Percentiles rank a stretch among this genome's conserved stretches.
phyloP scores from a whole-genome alignment of 257 asterid species.

The Plantago major region DNA sequence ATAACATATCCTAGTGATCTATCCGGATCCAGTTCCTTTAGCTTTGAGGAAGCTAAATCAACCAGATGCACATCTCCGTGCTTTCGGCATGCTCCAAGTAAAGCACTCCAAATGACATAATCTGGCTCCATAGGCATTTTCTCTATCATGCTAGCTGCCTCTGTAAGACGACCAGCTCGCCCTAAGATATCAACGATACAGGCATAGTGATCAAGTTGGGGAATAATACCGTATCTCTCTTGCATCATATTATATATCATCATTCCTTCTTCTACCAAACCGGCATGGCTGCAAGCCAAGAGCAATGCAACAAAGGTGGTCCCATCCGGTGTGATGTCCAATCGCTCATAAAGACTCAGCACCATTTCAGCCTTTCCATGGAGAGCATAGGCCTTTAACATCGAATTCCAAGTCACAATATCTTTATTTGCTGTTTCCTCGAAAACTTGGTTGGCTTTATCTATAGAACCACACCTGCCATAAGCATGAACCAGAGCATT shows the following conservation, averaged over 20 bases:
- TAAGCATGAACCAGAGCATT: constrained; percentile 77
- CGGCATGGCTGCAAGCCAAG: constrained; percentile 80
- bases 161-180: constrained; percentile 58
- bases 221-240: constrained; percentile 48
- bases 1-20: constrained; percentile 69
- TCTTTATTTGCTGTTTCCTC: constrained; percentile 49
- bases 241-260: constrained; percentile 48
- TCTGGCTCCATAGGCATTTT: constrained; percentile 72
- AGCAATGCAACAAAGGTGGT: constrained; percentile 72
- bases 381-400: constrained; percentile 75
- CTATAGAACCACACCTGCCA: constrained; percentile 68
- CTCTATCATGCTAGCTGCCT: constrained; percentile 50
- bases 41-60: constrained; percentile 45
- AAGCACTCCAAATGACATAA: constrained; percentile 80
- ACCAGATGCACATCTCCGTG: constrained; percentile 61
- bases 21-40: constrained; percentile 62
- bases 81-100: constrained; percentile 80
- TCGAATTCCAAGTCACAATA: constrained; percentile 70
- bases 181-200: constrained; percentile 73
- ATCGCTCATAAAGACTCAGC: constrained; percentile 39
- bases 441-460: constrained; percentile 48
- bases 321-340: constrained; percentile 59
- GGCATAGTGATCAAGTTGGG: constrained; percentile 84
- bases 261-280: constrained; percentile 70
- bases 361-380: constrained; percentile 68